These are phyloP conservation scores for Wallacemonas collosoma DNA, from an alignment of 208 protist species.

Conservation along the genomic window DNA sequence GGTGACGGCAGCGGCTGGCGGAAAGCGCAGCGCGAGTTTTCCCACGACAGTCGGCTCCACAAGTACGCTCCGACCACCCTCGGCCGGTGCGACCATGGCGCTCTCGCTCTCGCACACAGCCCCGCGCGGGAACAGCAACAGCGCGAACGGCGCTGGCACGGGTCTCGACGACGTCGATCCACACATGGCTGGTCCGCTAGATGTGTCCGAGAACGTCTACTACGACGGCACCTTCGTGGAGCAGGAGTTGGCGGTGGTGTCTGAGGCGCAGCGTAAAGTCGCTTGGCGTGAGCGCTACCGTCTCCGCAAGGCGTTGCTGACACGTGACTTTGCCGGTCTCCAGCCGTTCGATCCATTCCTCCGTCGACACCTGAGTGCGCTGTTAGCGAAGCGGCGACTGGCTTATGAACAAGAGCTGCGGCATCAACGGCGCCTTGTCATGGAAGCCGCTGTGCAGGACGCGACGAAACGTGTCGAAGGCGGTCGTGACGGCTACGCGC, in stretches of 20 bases:
- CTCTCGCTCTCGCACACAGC: neutral
- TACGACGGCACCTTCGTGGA: constrained; percentile 10
- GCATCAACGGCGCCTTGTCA: constrained; percentile 7
- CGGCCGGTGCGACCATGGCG: neutral
- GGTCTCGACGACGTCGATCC: neutral
- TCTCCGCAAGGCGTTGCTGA: constrained; percentile 29
- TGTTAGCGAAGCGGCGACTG: constrained; percentile 29
- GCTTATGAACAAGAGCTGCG: constrained; percentile 33
- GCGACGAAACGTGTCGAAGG: neutral
- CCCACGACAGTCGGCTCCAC: constrained; percentile 1
- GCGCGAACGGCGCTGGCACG: neutral
- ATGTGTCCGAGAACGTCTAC: neutral
- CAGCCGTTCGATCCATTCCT: constrained; percentile 32
- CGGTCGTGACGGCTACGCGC: neutral
- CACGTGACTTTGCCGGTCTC: constrained; percentile 35
- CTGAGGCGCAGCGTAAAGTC: neutral
- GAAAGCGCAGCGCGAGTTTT: neutral
- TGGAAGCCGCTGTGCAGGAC: neutral
- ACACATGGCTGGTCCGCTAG: neutral
- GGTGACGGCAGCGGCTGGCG: neutral
- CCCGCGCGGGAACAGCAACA: neutral
- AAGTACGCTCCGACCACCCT: neutral
- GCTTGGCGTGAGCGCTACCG: constrained; percentile 25
- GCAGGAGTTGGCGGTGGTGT: constrained; percentile 16
- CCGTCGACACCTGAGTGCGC: constrained; percentile 25